phyloP scores from a whole-genome alignment of 192 early-diverging fungal genomes.

The Gaertneriomyces semiglobifer region DNA sequence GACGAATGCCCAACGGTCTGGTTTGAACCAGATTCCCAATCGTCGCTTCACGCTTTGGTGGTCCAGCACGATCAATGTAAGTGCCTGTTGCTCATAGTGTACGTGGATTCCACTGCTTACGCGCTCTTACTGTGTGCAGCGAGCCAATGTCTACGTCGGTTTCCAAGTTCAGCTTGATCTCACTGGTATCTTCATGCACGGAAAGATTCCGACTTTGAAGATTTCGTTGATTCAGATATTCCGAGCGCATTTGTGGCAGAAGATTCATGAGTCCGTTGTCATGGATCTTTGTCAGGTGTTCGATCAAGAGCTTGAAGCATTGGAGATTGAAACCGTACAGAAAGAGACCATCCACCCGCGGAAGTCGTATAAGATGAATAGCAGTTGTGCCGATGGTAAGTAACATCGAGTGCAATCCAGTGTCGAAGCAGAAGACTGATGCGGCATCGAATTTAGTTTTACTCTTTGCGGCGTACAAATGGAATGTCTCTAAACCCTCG shows the following conservation, averaged over 20 bases:
- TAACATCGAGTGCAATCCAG: background rate
- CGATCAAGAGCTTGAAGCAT: conserved; percentile 93
- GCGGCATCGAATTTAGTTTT: conserved; percentile 65
- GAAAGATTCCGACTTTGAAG: conserved; percentile 98
- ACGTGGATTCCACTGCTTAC: background rate
- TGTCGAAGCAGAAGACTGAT: background rate
- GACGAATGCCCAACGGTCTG: conserved; percentile 95
- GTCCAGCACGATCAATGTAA: conserved; percentile 91
- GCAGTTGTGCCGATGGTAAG: conserved; percentile 62
- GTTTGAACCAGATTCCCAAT: conserved; percentile 99
- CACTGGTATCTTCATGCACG: conserved; percentile 99
- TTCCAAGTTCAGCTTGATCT: conserved; percentile 99
- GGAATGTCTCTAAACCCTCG: conserved; percentile 94
- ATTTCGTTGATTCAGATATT: conserved; percentile 99
- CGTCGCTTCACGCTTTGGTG: conserved; percentile 99
- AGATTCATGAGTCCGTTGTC: conserved; percentile 79
- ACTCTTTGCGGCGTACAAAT: conserved; percentile 95
- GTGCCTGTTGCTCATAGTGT: background rate
- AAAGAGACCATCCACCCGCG: conserved; percentile 99
- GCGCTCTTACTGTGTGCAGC: conserved; percentile 9
- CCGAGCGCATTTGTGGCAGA: conserved; percentile 98
- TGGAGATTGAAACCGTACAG: conserved; percentile 97
- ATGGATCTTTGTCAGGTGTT: conserved; percentile 72
- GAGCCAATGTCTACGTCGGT: conserved; percentile 97
- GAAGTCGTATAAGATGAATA: conserved; percentile 99